Evolutionary conservation across 805 yeast genomes (phyloP).

Genomic region (Komagataella kurtzmanii): DNA sequence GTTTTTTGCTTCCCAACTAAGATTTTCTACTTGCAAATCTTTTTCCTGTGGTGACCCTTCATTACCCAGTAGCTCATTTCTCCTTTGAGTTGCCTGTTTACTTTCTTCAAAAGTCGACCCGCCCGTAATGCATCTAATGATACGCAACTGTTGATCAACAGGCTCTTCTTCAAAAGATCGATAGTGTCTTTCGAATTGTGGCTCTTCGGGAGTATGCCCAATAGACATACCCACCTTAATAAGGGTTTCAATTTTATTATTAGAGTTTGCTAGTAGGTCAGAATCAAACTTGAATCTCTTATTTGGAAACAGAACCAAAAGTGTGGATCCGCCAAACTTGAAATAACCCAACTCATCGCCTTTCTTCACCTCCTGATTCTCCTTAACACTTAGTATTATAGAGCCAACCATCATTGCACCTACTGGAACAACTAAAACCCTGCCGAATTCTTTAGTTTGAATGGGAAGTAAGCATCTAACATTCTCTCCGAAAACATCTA

Average conservation of each 20-base stretch:
- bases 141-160: constrained; percentile 30
- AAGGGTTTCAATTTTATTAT: constrained; percentile 62
- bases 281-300: constrained; percentile 46
- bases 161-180: constrained; percentile 31
- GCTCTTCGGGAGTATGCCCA: constrained; percentile 49
- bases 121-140: constrained; percentile 47
- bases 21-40: constrained; percentile 1
- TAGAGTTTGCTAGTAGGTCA: constrained; percentile 60
- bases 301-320: constrained; percentile 49
- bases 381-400: constrained; percentile 53
- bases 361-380: constrained; percentile 42
- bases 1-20: constrained; percentile 8
- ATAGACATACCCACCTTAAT: constrained; percentile 86
- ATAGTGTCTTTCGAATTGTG: constrained; percentile 29
- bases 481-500: constrained; percentile 92
- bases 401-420: constrained; percentile 99
- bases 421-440: constrained; percentile 63
- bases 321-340: constrained; percentile 92
- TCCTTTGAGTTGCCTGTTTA: background rate
- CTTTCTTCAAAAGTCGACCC: constrained; percentile 7
- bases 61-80: background rate
- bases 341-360: constrained; percentile 89
- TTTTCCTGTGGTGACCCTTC: background rate
- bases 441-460: constrained; percentile 64
- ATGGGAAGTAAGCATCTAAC: constrained; percentile 70